These are phyloP conservation scores for Medicago arabica DNA, from an alignment of 306 rosid genomes.

Conservation along the genomic window DNA sequence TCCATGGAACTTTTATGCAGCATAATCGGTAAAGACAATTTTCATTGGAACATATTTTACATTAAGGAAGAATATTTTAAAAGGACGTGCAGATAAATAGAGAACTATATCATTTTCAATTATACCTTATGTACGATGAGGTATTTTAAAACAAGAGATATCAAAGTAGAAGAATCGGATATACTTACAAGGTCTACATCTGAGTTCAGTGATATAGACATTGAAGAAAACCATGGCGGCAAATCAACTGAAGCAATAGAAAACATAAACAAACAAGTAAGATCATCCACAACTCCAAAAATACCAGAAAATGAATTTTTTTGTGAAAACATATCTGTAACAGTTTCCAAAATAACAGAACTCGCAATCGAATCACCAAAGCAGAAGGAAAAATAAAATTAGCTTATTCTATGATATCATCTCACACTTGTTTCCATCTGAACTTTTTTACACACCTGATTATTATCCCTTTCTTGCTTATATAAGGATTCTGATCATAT, in stretches of 20 bases:
- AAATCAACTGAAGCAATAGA: slow-evolving; percentile 76
- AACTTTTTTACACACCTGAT: background rate
- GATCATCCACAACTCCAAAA: slow-evolving; percentile 32
- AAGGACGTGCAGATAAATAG: slow-evolving; percentile 23
- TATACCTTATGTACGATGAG: slow-evolving; percentile 10
- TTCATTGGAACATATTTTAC: background rate
- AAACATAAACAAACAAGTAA: slow-evolving; percentile 55
- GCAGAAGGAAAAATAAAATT: background rate
- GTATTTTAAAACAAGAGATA: slow-evolving; percentile 24
- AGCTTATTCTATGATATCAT: slow-evolving; percentile 4
- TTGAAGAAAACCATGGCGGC: slow-evolving; percentile 87
- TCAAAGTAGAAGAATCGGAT: slow-evolving; percentile 7
- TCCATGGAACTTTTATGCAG: background rate
- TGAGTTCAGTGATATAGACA: slow-evolving; percentile 76
- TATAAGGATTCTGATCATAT: slow-evolving; percentile 8
- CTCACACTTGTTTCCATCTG: slow-evolving; percentile 3
- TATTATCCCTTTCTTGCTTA: slow-evolving; percentile 22
- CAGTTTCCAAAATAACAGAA: slow-evolving; percentile 7
- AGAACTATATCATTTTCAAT: slow-evolving; percentile 20
- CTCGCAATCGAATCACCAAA: slow-evolving; percentile 25
- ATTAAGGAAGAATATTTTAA: background rate
- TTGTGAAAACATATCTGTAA: background rate
- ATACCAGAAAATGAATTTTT: slow-evolving; percentile 11
- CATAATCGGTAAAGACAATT: slow-evolving; percentile 6
- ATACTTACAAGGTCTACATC: slow-evolving; percentile 85